Evolutionary conservation across 2,329 filamentous ascomycete genomes (phyloP), one percentile per base, ranked within the genome.

Genomic region (Colletotrichum shisoi): DNA sequence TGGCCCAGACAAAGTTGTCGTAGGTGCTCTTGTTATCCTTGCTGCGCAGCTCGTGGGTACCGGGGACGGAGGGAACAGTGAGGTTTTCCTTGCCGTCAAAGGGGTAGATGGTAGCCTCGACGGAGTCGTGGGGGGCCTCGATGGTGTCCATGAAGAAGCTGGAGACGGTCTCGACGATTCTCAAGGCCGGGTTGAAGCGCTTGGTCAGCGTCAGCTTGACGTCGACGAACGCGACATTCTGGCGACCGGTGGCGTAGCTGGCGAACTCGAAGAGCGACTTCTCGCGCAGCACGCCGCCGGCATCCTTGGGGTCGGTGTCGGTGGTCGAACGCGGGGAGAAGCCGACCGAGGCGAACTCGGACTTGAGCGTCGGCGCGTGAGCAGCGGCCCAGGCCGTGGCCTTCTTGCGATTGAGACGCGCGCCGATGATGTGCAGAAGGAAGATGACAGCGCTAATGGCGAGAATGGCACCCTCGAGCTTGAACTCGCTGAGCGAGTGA

Each of bases 161-260:
- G 57, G 92, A 78, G 7, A 84, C 78, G 49, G 81, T 81, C 81
- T 99, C 95, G 71, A 88, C 84, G 45, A 80, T 63, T 63, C 79
- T 79, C 70, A 85, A 75, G 69, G 87, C 77, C 1, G 94, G 94
- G 82, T 97, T 97, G 84, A 93, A 96, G 73, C 93, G 87, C 84
- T 95, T 96, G 75, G 88, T 84, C 71, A 97, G 83, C 57, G 87
- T 90, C 75, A 97, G 81, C 80, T 91, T 92, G 76, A 96, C 82
- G 74, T 99, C 94, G 74, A 94, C 80, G 76, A 96, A 98, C 19
- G 94, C 94, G 45, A 95, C 85, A 77, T 99, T 99, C 83, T 94
- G 91, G 72, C 95, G 88, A 62, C 95, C 95, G 40, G 93, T 94
- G 42, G 92, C 93, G 78, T 99, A 99, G 12, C 90, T 89, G 63